Conservation (phyloP, 768 basidiomycete species). For the Lentinula aciculospora region DNA sequence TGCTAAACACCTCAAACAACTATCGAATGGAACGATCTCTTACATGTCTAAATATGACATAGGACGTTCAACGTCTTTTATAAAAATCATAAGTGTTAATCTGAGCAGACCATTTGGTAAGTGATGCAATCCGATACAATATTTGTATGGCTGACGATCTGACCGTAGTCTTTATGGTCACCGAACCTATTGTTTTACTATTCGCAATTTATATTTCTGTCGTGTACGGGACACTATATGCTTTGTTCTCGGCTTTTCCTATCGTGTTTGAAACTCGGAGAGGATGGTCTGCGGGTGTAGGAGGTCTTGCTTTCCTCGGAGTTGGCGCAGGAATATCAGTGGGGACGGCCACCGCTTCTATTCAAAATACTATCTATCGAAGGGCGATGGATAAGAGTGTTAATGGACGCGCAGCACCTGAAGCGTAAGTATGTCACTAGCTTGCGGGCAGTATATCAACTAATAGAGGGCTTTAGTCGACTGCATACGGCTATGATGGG, state of each 20-base stretch:
- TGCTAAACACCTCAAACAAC: constrained; percentile 35
- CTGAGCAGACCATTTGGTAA: constrained; percentile 51
- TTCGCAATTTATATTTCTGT: constrained; percentile 56
- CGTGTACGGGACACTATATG: constrained; percentile 58
- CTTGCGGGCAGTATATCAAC: not conserved
- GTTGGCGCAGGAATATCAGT: constrained; percentile 52
- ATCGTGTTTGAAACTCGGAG: constrained; percentile 4
- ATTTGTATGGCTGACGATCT: constrained; percentile 9
- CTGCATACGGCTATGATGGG: constrained; percentile 54
- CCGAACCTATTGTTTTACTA: constrained; percentile 58
- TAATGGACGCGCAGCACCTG: constrained; percentile 49
- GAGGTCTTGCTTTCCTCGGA: constrained; percentile 60
- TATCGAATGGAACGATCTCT: constrained; percentile 31
- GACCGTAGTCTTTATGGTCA: constrained; percentile 46
- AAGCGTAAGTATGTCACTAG: constrained; percentile 37
- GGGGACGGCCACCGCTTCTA: constrained; percentile 45
- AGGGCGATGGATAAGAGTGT: constrained; percentile 40
- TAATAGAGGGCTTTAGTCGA: constrained; percentile 28
- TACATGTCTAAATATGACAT: constrained; percentile 50
- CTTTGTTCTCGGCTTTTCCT: constrained; percentile 58
- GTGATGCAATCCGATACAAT: constrained; percentile 10
- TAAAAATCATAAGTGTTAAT: constrained; percentile 38
- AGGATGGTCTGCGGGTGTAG: constrained; percentile 36
- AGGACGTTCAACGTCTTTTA: constrained; percentile 33
- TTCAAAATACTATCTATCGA: constrained; percentile 51